Conservation (phyloP, 345 rosid genomes). For the Rhodamnia argentea region DNA sequence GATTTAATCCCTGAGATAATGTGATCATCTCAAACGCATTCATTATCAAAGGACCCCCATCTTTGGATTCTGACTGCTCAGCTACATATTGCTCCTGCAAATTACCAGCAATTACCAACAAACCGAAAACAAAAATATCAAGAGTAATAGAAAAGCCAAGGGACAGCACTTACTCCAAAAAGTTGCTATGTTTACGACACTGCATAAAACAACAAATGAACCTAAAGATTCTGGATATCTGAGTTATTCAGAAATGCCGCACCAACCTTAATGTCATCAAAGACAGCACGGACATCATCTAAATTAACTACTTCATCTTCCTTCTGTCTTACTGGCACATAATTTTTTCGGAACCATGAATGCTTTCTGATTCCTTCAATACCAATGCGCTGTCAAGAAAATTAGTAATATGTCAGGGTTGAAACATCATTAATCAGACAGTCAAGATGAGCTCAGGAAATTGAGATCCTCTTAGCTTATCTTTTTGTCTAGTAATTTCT, state of each 20-base stretch:
- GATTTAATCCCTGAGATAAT: constrained; percentile 82
- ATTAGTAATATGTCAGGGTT: background rate
- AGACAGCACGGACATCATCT: constrained; percentile 75
- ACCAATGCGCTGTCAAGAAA: constrained; percentile 51
- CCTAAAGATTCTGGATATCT: background rate
- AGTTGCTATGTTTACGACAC: background rate
- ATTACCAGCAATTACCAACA: background rate
- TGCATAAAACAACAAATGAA: background rate
- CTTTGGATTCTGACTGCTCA: constrained; percentile 38
- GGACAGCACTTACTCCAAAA: background rate
- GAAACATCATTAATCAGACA: background rate
- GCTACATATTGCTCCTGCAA: constrained; percentile 66
- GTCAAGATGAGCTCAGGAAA: background rate
- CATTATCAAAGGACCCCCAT: constrained; percentile 62
- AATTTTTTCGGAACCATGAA: constrained; percentile 61
- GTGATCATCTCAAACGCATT: constrained; percentile 98
- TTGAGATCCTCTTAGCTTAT: background rate
- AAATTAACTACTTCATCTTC: constrained; percentile 61
- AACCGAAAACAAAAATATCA: background rate
- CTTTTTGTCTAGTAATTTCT: background rate
- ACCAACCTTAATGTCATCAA: constrained; percentile 70
- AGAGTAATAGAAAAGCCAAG: background rate
- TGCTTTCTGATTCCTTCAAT: constrained; percentile 55
- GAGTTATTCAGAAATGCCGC: background rate
- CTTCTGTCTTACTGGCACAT: constrained; percentile 38